phyloP scores from a whole-genome alignment of 805 yeast species.

The Cyberlindnera maclurae region DNA sequence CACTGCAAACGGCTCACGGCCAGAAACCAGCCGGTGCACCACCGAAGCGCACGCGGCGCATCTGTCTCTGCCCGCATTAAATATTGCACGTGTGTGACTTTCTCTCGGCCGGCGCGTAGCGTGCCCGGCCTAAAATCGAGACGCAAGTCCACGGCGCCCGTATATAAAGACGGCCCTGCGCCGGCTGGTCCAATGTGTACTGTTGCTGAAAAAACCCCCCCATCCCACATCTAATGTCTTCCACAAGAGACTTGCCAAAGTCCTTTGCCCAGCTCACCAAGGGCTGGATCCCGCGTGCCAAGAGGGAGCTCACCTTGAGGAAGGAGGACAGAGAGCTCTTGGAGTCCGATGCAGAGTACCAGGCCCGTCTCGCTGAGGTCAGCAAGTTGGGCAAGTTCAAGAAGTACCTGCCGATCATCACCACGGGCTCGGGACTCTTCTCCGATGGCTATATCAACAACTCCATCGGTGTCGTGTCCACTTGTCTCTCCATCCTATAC shows the following conservation, averaged over 20 bases:
- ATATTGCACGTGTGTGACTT: no score
- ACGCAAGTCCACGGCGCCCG: no score
- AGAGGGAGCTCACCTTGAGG: conserved; percentile 36
- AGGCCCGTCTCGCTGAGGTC: conserved; percentile 14
- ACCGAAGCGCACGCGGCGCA: no score
- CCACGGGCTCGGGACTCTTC: conserved; percentile 89
- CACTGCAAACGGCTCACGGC: no score
- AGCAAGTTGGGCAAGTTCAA: conserved; percentile 18
- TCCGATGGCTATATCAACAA: conserved; percentile 92
- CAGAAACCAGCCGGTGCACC: no score
- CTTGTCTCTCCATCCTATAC: conserved; percentile 62
- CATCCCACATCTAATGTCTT: no score
- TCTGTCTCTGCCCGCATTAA: no score
- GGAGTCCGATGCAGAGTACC: conserved; percentile 21
- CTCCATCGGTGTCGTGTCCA: conserved; percentile 69
- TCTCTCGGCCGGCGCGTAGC: no score
- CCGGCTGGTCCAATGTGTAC: no score
- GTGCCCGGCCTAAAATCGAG: no score
- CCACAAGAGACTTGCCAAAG: conserved; percentile 42
- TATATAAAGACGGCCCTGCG: no score
- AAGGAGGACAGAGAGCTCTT: conserved; percentile 21
- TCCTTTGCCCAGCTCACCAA: conserved; percentile 29
- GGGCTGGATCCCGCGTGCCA: conserved; percentile 37
- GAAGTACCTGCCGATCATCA: conserved; percentile 60
- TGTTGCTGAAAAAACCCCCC: no score